These are phyloP conservation scores for Amanita rimosa DNA, from an alignment of 768 basidiomycete species.

Conservation along the genomic window DNA sequence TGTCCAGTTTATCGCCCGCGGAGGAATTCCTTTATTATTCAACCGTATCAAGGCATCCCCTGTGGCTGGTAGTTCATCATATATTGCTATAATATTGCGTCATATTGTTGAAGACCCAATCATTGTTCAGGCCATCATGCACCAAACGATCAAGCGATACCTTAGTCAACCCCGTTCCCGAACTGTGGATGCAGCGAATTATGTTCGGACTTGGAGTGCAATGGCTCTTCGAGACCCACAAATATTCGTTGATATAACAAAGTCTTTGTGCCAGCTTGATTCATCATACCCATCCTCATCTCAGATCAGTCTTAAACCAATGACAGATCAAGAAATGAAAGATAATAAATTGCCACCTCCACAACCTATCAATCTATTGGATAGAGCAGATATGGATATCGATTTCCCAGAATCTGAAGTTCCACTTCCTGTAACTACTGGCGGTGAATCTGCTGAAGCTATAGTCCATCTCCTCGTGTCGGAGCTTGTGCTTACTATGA, in stretches of 20 bases:
- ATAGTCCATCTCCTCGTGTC: slow-evolving; percentile 60
- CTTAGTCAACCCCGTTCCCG: slow-evolving; percentile 64
- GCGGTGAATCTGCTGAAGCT: slow-evolving; percentile 40
- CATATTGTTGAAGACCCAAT: slow-evolving; percentile 77
- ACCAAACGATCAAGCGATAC: slow-evolving; percentile 72
- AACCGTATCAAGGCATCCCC: slow-evolving; percentile 50
- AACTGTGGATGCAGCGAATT: slow-evolving; percentile 55
- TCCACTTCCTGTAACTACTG: slow-evolving; percentile 12
- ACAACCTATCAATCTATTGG: slow-evolving; percentile 13
- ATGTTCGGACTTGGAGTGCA: slow-evolving; percentile 65
- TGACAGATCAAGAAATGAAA: neutral
- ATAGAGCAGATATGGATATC: slow-evolving; percentile 11
- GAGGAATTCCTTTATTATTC: slow-evolving; percentile 57
- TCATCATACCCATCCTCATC: slow-evolving; percentile 47
- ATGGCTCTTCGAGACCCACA: slow-evolving; percentile 75
- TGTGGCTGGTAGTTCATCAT: slow-evolving; percentile 64
- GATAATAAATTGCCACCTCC: slow-evolving; percentile 6
- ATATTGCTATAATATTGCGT: slow-evolving; percentile 81
- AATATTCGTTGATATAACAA: slow-evolving; percentile 64
- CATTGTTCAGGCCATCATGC: slow-evolving; percentile 63
- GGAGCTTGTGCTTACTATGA: slow-evolving; percentile 58
- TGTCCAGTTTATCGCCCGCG: slow-evolving; percentile 51
- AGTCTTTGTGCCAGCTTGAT: slow-evolving; percentile 60
- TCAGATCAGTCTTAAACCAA: slow-evolving; percentile 45
- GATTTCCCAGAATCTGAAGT: slow-evolving; percentile 44